Evolutionary conservation across 148 eudicot species (phyloP).

Genomic region (Polygonum maritimum): DNA sequence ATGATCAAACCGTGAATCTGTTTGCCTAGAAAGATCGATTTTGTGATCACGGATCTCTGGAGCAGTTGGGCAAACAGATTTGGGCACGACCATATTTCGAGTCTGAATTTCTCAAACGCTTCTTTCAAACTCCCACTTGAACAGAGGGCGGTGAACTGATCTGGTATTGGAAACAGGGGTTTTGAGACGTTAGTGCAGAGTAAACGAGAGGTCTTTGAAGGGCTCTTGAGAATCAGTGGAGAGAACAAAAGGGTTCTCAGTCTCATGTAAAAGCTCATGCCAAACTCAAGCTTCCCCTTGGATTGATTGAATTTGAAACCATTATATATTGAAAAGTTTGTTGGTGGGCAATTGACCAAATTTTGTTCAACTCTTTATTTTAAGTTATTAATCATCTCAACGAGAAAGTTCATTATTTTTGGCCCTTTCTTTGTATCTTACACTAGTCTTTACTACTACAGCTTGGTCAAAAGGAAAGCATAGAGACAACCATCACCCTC

Average conservation of each 20-base stretch:
- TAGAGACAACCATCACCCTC: neutral
- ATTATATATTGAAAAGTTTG: too few relatives aligned
- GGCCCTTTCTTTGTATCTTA: too few relatives aligned
- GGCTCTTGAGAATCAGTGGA: slow-evolving; percentile 7
- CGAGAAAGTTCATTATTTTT: too few relatives aligned
- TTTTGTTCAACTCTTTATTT: too few relatives aligned
- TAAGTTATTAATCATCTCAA: too few relatives aligned
- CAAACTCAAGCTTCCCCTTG: neutral
- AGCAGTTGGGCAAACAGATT: slow-evolving; percentile 52
- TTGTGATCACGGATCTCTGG: slow-evolving; percentile 35
- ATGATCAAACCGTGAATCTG: slow-evolving; percentile 59
- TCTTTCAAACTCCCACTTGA: slow-evolving; percentile 40
- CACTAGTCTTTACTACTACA: too few relatives aligned
- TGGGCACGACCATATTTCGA: slow-evolving; percentile 44
- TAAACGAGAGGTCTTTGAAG: slow-evolving; percentile 10
- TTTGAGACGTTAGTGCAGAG: slow-evolving; percentile 20
- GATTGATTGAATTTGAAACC: neutral
- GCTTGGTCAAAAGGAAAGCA: neutral
- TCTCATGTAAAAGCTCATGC: slow-evolving; percentile 25
- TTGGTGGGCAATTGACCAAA: too few relatives aligned
- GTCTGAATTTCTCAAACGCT: slow-evolving; percentile 48
- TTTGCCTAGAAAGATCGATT: slow-evolving; percentile 33
- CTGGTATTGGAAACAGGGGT: neutral
- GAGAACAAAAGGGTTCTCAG: slow-evolving; percentile 12
- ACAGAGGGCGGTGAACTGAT: slow-evolving; percentile 34